Base-by-base conservation (phyloP, 495 filamentous ascomycete species). In the Trichoderma reesei region DNA sequence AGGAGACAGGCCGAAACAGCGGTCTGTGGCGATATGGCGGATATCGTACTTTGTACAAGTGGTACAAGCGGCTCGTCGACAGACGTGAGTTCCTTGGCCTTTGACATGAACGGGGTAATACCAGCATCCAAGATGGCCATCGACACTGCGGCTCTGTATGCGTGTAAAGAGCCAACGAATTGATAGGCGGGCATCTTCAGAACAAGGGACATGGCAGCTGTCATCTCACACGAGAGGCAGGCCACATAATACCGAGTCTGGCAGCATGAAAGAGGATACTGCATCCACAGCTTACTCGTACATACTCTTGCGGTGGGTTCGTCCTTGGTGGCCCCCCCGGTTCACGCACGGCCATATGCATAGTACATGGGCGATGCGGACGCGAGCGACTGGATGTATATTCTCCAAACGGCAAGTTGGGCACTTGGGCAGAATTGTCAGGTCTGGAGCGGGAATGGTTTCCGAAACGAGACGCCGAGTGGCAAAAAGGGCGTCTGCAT, bases 221-320 rank as follows among this genome's bases (percentile, higher is more conserved):
- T 56, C 51, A 56, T 56, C 51, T 33, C 51, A 56, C 51, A 56
- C 9, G 51, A 56, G 51, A 56, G 51, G 20, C 46, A 54, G 46
- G 46, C 46, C 3, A 33, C 51, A 56, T 34, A 10, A 56, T 34
- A 10, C 51, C 18, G 51, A 34, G 11, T 56, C 10, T 56, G 51
- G 51, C 51, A 56, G 20, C 11, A 33, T 31, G 31, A 31, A 56
- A 31, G 51, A 56, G 51, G 20, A 56, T 20, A 56, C 51, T 33
- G 51, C 51, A 56, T 56, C 31, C 51, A 18, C 51, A 56, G 51
- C 51, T 56, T 56, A 56, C 51, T 56, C 20, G 26, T 26, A 26
- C 26, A 26, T 26, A 26, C 26, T 26, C 1, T 26, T 56, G 51
- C 51, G 26, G 51, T 31, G 51, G 51, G 51, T 56, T 56, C 26